Conservation (phyloP, 352 stramenopile species). For the Pythium myriotylum region DNA sequence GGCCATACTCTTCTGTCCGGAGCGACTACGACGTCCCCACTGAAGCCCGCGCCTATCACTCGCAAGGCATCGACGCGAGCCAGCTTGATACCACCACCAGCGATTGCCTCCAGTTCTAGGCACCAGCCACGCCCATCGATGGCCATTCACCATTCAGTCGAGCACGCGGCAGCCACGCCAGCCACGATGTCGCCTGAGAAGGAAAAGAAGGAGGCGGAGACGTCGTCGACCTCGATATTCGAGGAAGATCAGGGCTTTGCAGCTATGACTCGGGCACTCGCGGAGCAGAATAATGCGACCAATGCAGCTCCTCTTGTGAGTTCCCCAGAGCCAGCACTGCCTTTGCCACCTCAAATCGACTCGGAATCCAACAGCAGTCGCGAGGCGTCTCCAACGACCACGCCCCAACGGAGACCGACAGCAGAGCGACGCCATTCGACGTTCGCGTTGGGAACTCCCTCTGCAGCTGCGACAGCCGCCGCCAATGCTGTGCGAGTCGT, state of each 20-base stretch:
- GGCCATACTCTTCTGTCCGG: slow-evolving; percentile 12
- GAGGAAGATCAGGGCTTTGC: slow-evolving; percentile 22
- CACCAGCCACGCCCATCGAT: slow-evolving; percentile 3
- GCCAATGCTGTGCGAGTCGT: slow-evolving; percentile 35
- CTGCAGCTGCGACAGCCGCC: slow-evolving; percentile 11
- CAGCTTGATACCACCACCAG: slow-evolving; percentile 26
- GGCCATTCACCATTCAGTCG: neutral
- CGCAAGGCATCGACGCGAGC: slow-evolving; percentile 2
- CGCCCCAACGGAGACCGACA: slow-evolving; percentile 7
- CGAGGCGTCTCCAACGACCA: slow-evolving; percentile 12
- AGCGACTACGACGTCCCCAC: slow-evolving; percentile 6
- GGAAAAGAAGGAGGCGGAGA: neutral
- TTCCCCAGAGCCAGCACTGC: neutral
- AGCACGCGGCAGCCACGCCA: neutral
- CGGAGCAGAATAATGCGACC: slow-evolving; percentile 25
- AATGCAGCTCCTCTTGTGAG: neutral
- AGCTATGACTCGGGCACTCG: slow-evolving; percentile 20
- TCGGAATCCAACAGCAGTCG: slow-evolving; percentile 2
- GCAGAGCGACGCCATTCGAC: slow-evolving; percentile 27
- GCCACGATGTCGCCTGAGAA: neutral
- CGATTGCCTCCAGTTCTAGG: slow-evolving; percentile 6
- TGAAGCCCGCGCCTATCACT: slow-evolving; percentile 6
- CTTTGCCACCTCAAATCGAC: slow-evolving; percentile 23
- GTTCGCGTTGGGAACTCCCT: slow-evolving; percentile 22
- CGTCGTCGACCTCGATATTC: slow-evolving; percentile 21